Conservation (phyloP, 192 early-diverging fungal species). For the Gonapodya prolifera region DNA sequence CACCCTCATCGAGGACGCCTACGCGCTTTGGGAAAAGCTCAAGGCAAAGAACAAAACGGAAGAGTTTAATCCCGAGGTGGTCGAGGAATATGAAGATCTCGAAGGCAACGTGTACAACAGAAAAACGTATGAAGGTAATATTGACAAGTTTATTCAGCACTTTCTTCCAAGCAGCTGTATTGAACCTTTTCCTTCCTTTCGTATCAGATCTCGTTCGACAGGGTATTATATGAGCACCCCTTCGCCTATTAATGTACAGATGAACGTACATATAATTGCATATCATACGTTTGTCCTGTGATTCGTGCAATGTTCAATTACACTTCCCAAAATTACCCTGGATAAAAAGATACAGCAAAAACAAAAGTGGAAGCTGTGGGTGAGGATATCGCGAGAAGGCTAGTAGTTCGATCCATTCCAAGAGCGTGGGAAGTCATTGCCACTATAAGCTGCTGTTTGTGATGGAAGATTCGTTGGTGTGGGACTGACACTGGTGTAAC, state of each 20-base stretch:
- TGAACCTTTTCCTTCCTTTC: background rate
- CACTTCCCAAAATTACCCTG: background rate
- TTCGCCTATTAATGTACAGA: background rate
- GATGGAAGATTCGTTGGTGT: too few relatives aligned
- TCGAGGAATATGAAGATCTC: slow-evolving; percentile 81
- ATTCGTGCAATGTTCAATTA: background rate
- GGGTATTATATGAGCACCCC: background rate
- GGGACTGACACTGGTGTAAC: background rate
- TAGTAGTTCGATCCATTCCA: background rate
- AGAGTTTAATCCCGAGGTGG: slow-evolving; percentile 57
- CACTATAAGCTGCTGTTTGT: too few relatives aligned
- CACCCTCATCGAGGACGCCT: slow-evolving; percentile 78
- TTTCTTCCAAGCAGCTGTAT: background rate
- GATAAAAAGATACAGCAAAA: background rate
- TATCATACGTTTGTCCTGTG: background rate
- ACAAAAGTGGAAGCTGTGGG: background rate
- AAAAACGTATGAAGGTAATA: slow-evolving; percentile 40
- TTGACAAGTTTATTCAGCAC: background rate
- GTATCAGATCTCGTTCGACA: background rate
- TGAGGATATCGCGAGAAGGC: background rate
- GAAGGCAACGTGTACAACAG: slow-evolving; percentile 81
- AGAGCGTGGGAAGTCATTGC: too few relatives aligned
- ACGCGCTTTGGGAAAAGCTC: slow-evolving; percentile 77
- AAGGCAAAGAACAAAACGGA: slow-evolving; percentile 54
- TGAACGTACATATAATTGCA: background rate